Evolutionary conservation across 179 eudicot species (phyloP).

Genomic region (Vitellaria paradoxa): DNA sequence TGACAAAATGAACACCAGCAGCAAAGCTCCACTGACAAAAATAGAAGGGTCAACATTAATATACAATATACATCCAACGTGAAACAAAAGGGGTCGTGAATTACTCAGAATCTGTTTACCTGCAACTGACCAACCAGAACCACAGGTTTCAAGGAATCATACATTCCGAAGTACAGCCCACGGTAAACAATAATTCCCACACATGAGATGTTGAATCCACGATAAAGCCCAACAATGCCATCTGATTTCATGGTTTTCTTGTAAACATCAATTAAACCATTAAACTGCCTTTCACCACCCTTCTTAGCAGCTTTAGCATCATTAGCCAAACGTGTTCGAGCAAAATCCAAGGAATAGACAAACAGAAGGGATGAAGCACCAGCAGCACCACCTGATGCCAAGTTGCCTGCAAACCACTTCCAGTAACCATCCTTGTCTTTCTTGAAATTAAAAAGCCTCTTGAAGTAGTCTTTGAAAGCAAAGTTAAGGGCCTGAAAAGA

Average conservation of each 20-base stretch:
- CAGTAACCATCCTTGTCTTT: constrained; percentile 66
- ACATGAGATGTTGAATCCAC: constrained; percentile 70
- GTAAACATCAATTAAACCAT: constrained; percentile 70
- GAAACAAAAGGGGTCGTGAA: background rate
- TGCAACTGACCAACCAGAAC: constrained; percentile 48
- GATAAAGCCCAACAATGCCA: constrained; percentile 67
- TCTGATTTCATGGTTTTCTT: constrained; percentile 55
- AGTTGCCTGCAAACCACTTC: constrained; percentile 75
- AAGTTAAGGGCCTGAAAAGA: constrained; percentile 58
- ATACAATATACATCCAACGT: background rate
- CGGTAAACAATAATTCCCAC: constrained; percentile 67
- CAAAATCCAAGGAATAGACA: constrained; percentile 66
- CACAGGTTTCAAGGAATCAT: constrained; percentile 68
- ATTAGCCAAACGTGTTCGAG: constrained; percentile 61
- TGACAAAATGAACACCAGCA: too few relatives aligned
- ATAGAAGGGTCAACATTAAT: background rate
- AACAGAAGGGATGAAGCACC: constrained; percentile 70
- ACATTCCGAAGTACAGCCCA: constrained; percentile 69
- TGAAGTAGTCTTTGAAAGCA: constrained; percentile 69
- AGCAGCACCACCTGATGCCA: constrained; percentile 73
- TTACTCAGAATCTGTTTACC: constrained; percentile 24
- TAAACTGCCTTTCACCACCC: constrained; percentile 65
- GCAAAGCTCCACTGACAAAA: background rate
- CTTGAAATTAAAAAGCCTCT: constrained; percentile 63
- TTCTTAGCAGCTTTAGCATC: constrained; percentile 63